phyloP scores from a whole-genome alignment of 2,329 filamentous ascomycete species.

The Aureobasidium zeae region DNA sequence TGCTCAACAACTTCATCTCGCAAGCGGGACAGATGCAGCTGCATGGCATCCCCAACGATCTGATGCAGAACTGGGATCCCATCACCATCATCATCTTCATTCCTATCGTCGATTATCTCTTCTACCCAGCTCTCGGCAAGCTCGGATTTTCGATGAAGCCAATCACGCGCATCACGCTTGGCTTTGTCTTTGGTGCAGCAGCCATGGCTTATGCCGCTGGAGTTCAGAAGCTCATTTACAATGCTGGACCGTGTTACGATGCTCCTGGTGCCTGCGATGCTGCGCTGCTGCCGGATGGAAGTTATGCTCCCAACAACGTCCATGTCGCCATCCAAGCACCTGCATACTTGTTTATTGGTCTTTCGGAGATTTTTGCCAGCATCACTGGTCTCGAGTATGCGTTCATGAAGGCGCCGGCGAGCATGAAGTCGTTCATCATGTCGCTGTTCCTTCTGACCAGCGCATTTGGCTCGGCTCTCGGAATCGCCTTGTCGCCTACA shows the following conservation, averaged over 20 bases:
- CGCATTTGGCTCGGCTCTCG: conserved; percentile 51
- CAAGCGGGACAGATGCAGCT: conserved; percentile 40
- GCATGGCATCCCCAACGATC: conserved; percentile 40
- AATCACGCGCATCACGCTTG: conserved; percentile 45
- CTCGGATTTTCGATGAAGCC: conserved; percentile 36
- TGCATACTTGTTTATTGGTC: conserved; percentile 37
- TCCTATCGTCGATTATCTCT: conserved; percentile 36
- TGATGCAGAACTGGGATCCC: conserved; percentile 41
- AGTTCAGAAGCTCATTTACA: conserved; percentile 49
- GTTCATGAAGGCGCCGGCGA: conserved; percentile 38
- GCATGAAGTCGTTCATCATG: conserved; percentile 43
- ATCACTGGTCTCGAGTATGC: conserved; percentile 41
- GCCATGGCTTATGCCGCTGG: conserved; percentile 48
- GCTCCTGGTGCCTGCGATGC: conserved; percentile 32
- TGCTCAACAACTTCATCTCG: conserved; percentile 36
- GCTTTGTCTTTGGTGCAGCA: conserved; percentile 44
- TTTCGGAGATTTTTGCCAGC: conserved; percentile 39
- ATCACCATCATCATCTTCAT: conserved; percentile 40
- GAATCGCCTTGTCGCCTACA: conserved; percentile 51
- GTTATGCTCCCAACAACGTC: conserved; percentile 32
- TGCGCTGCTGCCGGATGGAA: conserved; percentile 25
- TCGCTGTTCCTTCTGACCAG: conserved; percentile 53
- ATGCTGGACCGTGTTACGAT: conserved; percentile 44
- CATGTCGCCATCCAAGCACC: conserved; percentile 39
- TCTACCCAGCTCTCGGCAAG: conserved; percentile 39